These are phyloP conservation scores for Rosa persica DNA, from an alignment of 306 rosid genomes.

Conservation along the genomic window DNA sequence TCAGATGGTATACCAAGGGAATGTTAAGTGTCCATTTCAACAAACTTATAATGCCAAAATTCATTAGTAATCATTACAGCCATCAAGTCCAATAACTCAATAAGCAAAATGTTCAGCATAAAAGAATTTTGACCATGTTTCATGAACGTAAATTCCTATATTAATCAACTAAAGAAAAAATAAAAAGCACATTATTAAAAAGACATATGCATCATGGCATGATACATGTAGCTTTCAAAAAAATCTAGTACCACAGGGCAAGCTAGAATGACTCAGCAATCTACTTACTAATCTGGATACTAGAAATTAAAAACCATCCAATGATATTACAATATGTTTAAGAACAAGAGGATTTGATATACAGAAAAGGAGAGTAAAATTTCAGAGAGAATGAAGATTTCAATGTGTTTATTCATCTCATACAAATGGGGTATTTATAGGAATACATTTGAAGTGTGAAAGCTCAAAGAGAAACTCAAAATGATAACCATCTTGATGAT, in stretches of 20 bases:
- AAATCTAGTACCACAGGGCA: neutral
- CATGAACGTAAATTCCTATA: neutral
- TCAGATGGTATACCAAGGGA: conserved; percentile 3
- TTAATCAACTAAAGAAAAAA: neutral
- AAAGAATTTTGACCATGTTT: neutral
- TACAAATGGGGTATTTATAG: no score
- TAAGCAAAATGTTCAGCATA: neutral
- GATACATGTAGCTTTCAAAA: neutral
- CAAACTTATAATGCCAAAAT: neutral
- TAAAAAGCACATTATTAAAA: neutral
- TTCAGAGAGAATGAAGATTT: no score
- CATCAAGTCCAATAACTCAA: neutral
- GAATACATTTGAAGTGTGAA: no score
- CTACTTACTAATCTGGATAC: neutral
- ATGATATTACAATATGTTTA: neutral
- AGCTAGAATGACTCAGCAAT: neutral
- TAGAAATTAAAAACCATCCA: neutral
- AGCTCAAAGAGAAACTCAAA: no score
- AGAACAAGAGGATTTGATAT: no score
- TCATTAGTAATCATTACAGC: neutral
- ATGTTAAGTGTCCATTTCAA: neutral
- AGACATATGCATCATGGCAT: neutral
- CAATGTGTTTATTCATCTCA: no score
- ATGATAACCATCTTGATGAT: no score
- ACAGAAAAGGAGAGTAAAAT: no score